phyloP scores from a whole-genome alignment of 2,329 filamentous ascomycete species.

The Clonostachys byssicola region DNA sequence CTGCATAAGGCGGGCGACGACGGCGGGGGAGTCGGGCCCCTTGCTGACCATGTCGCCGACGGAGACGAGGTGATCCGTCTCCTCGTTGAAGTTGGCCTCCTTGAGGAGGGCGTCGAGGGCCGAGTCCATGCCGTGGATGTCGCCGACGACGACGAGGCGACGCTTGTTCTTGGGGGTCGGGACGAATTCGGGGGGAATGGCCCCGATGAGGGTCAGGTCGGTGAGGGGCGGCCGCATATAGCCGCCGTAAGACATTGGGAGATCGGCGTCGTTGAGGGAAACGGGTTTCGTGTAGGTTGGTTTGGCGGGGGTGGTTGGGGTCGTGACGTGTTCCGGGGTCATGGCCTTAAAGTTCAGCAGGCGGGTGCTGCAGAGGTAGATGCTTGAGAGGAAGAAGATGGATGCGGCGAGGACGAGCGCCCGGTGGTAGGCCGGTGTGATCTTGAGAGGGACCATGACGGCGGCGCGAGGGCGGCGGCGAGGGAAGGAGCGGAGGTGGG shows the following conservation, averaged over 20 bases:
- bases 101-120: constrained; percentile 63
- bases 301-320: not conserved
- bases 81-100: constrained; percentile 56
- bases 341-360: constrained; percentile 12
- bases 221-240: constrained; percentile 30
- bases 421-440: constrained; percentile 16
- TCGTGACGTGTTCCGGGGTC: not conserved
- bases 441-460: not conserved
- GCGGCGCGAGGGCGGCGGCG: not conserved
- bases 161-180: constrained; percentile 33
- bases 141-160: constrained; percentile 77
- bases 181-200: constrained; percentile 20
- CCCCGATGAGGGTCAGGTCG: constrained; percentile 18
- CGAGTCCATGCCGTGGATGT: constrained; percentile 83
- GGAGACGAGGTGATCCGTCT: constrained; percentile 68
- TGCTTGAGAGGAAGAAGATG: constrained; percentile 23
- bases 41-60: constrained; percentile 81
- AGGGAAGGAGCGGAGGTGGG: no score
- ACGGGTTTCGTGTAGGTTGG: constrained; percentile 3
- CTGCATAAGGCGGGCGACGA: constrained; percentile 70
- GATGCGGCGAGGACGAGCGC: constrained; percentile 19
- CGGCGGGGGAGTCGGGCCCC: constrained; percentile 76
- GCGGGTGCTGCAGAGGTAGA: constrained; percentile 25
- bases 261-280: constrained; percentile 18
- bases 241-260: constrained; percentile 33